Evolutionary conservation across 148 eudicot genomes (phyloP), one percentile per base, ranked within the genome.

Genomic region (Heliosperma pusillum): DNA sequence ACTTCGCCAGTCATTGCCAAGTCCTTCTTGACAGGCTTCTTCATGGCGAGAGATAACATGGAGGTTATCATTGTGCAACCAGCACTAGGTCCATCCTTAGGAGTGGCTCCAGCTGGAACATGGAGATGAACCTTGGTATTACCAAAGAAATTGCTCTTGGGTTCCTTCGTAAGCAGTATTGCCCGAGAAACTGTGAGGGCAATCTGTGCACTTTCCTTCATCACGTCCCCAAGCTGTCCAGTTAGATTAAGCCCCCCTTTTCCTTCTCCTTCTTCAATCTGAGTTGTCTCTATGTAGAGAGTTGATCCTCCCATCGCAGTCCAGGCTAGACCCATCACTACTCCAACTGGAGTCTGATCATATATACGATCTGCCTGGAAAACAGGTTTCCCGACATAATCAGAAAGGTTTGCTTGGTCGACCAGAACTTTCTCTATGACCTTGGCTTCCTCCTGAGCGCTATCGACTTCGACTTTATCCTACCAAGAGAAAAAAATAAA

Each of bases 281-380:
- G 85, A 68, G 85, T 82, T n/a, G 99, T 95, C 78, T 95, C 99
- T 55, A 95, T 86, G 80, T 95, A 95, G n/a, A 95, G 93, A 6
- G 99, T 95, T 25, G 99, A 92, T 17, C 99, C 99, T 72, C 99
- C 99, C 99, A 92, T 92, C 30, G 99, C 85, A 26, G 99, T 95
- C 99, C 99, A 95, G 57, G 99, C 99, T 66, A 95, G 93, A 83
- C 99, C 99, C 99, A 92, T 92, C 52, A 95, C 99, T 61, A 95
- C 97, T 73, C 99, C 99, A 44, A 78, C 66, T 47, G 99, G 99
- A 57, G 99, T 90, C 66, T 76, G 83, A 53, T 92, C 99, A 67
- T 92, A 92, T 76, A 95, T 89, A 74, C 99, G 96, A 77, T 95
- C 99, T 10, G 97, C 99, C 77, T 89, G 99, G 85, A 95, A 95